phyloP scores from a whole-genome alignment of 2,329 filamentous ascomycete species.

The Didymellaceae sp. region DNA sequence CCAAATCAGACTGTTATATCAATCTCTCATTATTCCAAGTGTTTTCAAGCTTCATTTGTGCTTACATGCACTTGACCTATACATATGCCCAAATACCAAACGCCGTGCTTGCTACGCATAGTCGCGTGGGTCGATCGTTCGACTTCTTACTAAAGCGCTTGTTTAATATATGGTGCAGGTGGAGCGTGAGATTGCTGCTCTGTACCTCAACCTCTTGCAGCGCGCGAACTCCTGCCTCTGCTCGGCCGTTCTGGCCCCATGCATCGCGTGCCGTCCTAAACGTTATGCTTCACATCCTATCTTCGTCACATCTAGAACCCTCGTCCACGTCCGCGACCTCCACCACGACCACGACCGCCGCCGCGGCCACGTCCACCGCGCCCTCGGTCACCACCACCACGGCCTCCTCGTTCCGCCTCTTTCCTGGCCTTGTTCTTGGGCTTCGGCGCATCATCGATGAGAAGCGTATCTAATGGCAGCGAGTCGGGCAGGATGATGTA shows the following conservation, averaged over 20 bases:
- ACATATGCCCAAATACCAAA: slow-evolving; percentile 26
- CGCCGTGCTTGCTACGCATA: slow-evolving; percentile 28
- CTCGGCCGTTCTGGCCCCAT: slow-evolving; percentile 8
- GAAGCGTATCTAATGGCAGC: slow-evolving; percentile 89
- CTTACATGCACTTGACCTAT: slow-evolving; percentile 22
- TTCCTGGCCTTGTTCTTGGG: slow-evolving; percentile 99
- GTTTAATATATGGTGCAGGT: slow-evolving; percentile 24
- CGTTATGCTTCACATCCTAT: background rate
- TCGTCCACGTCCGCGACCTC: slow-evolving; percentile 51
- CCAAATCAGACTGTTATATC: slow-evolving; percentile 5
- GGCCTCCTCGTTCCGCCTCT: slow-evolving; percentile 68
- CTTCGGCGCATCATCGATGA: slow-evolving; percentile 96
- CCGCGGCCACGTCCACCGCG: slow-evolving; percentile 54
- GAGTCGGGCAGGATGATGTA: slow-evolving; percentile 97
- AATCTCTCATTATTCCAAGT: slow-evolving; percentile 13
- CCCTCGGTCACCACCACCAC: slow-evolving; percentile 57
- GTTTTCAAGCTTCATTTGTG: slow-evolving; percentile 39
- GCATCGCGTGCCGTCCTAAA: slow-evolving; percentile 8
- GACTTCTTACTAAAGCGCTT: slow-evolving; percentile 27
- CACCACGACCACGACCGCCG: slow-evolving; percentile 46
- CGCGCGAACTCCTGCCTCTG: slow-evolving; percentile 1
- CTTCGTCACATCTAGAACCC: slow-evolving; percentile 30
- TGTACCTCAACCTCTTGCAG: slow-evolving; percentile 11
- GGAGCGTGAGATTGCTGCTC: slow-evolving; percentile 24
- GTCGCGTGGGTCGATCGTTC: slow-evolving; percentile 19